Evolutionary conservation across 805 yeast species (phyloP), one percentile per base, ranked within the genome.

Genomic region (Tetrapisispora pingtungensis): DNA sequence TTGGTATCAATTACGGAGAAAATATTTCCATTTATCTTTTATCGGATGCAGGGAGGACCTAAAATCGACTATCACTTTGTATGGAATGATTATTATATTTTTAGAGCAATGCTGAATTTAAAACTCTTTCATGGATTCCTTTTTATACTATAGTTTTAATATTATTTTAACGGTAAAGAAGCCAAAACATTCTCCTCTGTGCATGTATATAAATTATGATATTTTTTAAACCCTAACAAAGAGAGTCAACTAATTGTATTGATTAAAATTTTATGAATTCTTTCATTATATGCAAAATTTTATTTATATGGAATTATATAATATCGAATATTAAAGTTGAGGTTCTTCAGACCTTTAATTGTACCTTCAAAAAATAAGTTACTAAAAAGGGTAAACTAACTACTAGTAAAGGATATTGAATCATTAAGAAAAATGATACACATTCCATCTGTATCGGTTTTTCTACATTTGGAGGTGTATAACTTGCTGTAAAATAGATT

Each of bases 401-500:
- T 12, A 78, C 77, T 55, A 89, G 64, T 4, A 78, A 52, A 0
- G 80, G 68, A 57, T 90, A 90, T 59, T 87, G 96, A 17, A 74
- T 71, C 57, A 90, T 75, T 50, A 89, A 70, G 27, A 77, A 72
- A 27, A 87, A 69, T 0, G 96, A 93, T 42, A 87, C 70, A 59
- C 94, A 84, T 59, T 90, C 95, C 81, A 90, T 80, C 61, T 88
- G 75, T 6, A 59, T 46, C 38, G 70, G 68, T 7, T 66, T 69
- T n/a, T 44, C 45, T 10, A 65, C 65, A 18, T 67, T 70, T 2
- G 79, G 78, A n/a, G 90, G 93, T 1, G 89, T 80, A 62, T 78
- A 84, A 58, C 85, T 79, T 3, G 96, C 93, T 1, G 97, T 88
- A 46, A 90, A 70, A 61, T 89, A 93, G 36, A 90, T 81, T 54